These are phyloP conservation scores for Myxozyma vanderwaltii DNA, from an alignment of 805 yeast genomes.

Conservation along the genomic window DNA sequence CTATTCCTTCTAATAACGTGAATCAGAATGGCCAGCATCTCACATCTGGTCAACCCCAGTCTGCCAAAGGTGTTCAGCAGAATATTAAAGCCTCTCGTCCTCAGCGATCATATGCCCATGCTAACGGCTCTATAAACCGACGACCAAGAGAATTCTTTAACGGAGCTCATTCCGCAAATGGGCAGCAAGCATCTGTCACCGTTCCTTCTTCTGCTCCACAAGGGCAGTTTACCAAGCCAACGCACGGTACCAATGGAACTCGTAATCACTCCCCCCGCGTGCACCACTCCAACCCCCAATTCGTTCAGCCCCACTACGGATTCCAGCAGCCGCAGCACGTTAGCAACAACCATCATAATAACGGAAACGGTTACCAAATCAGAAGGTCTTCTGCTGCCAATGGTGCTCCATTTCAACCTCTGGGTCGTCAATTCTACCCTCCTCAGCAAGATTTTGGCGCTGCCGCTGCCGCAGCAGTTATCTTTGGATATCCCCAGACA, in stretches of 20 bases:
- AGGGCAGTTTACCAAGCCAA: slow-evolving; percentile 9
- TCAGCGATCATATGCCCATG: slow-evolving; percentile 15
- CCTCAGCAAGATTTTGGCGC: slow-evolving; percentile 27
- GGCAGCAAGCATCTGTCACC: slow-evolving; percentile 10
- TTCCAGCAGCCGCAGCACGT: slow-evolving; percentile 24
- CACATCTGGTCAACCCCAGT: slow-evolving; percentile 4
- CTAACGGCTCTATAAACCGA: slow-evolving; percentile 12
- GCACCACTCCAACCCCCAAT: slow-evolving; percentile 24
- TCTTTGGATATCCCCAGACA: slow-evolving; percentile 22
- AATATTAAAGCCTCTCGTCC: slow-evolving; percentile 8
- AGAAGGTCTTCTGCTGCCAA: slow-evolving; percentile 28
- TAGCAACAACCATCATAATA: slow-evolving; percentile 14
- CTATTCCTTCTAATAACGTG: not conserved
- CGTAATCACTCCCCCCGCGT: slow-evolving; percentile 28
- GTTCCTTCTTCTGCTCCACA: slow-evolving; percentile 7
- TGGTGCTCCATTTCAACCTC: slow-evolving; percentile 25
- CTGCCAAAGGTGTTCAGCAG: slow-evolving; percentile 11
- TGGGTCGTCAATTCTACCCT: slow-evolving; percentile 18
- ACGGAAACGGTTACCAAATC: slow-evolving; percentile 11
- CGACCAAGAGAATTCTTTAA: slow-evolving; percentile 17
- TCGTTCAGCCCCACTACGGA: slow-evolving; percentile 18
- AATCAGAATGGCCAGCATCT: slow-evolving; percentile 1
- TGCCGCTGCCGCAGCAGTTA: slow-evolving; percentile 20
- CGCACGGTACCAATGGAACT: slow-evolving; percentile 3
- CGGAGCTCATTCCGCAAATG: slow-evolving; percentile 14